Evolutionary conservation across 108 stramenopile genomes (phyloP).

Genomic region (Cyclotella kingstonii): DNA sequence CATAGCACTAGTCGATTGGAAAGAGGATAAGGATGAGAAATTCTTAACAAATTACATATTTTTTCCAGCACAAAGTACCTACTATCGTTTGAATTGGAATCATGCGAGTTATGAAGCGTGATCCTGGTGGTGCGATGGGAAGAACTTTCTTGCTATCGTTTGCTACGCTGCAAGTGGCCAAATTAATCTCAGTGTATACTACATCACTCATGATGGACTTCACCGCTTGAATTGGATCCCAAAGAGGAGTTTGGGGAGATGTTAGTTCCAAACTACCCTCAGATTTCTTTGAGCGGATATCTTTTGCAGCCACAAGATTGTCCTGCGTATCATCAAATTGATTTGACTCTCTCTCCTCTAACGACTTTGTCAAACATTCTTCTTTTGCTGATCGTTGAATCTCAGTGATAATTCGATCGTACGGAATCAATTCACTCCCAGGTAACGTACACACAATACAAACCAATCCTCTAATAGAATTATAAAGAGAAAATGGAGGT

Average conservation of each 20-base stretch:
- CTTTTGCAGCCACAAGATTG: constrained; percentile 3
- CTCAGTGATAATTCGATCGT: constrained; percentile 33
- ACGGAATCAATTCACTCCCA: constrained; percentile 47
- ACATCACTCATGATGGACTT: constrained; percentile 48
- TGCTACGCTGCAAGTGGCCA: no score
- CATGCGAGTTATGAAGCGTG: constrained; percentile 75
- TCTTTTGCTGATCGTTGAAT: constrained; percentile 14
- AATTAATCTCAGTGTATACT: not conserved
- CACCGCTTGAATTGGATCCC: constrained; percentile 74
- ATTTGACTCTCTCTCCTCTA: constrained; percentile 1
- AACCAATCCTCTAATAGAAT: constrained; percentile 66
- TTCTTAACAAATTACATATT: not conserved
- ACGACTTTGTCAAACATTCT: not conserved
- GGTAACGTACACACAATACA: constrained; percentile 58
- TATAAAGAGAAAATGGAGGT: constrained; percentile 55
- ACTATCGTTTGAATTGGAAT: constrained; percentile 80
- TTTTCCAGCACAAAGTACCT: constrained; percentile 1
- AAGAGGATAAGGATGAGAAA: not conserved
- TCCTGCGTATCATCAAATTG: constrained; percentile 8
- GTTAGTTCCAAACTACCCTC: no score
- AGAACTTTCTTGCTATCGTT: constrained; percentile 2
- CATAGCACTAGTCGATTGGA: constrained; percentile 45
- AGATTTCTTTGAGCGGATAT: not conserved
- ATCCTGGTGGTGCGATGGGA: constrained; percentile 39
- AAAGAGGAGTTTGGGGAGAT: constrained; percentile 15